These are phyloP conservation scores for Aspergillus carlsbadensis DNA, from an alignment of 495 filamentous ascomycete species.

Conservation along the genomic window DNA sequence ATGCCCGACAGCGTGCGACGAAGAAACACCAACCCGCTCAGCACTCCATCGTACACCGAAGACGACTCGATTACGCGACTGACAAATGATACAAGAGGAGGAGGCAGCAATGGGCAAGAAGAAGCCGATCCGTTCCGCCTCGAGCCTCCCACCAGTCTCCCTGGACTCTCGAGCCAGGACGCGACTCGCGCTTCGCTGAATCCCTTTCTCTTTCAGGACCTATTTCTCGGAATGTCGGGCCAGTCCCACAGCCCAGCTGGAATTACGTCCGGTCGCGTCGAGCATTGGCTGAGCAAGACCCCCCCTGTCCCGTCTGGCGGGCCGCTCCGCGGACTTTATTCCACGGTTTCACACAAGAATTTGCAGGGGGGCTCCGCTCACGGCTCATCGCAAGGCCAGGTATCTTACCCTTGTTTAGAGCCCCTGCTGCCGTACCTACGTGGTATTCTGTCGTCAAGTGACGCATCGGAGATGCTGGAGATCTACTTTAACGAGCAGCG, in stretches of 20 bases:
- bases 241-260: not conserved
- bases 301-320: not conserved
- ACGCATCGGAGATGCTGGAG: conserved; percentile 15
- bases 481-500: conserved; percentile 14
- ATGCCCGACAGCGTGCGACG: not conserved
- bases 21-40: conserved; percentile 4
- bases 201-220: not conserved
- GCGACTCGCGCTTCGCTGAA: not conserved
- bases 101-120: not conserved
- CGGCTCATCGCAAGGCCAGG: not conserved
- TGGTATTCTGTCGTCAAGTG: conserved; percentile 2
- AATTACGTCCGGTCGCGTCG: conserved; percentile 4
- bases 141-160: not conserved
- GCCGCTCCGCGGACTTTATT: conserved; percentile 1
- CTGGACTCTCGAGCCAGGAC: not conserved
- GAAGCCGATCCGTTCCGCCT: not conserved
- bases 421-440: conserved; percentile 2
- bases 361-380: not conserved
- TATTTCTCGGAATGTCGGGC: not conserved
- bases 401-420: conserved; percentile 3
- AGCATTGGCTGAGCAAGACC: conserved; percentile 8
- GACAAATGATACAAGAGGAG: not conserved
- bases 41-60: conserved; percentile 10
- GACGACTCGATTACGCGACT: conserved; percentile 4
- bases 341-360: not conserved